These are phyloP conservation scores for Populus deltoides DNA, from an alignment of 345 rosid genomes.

Conservation along the genomic window DNA sequence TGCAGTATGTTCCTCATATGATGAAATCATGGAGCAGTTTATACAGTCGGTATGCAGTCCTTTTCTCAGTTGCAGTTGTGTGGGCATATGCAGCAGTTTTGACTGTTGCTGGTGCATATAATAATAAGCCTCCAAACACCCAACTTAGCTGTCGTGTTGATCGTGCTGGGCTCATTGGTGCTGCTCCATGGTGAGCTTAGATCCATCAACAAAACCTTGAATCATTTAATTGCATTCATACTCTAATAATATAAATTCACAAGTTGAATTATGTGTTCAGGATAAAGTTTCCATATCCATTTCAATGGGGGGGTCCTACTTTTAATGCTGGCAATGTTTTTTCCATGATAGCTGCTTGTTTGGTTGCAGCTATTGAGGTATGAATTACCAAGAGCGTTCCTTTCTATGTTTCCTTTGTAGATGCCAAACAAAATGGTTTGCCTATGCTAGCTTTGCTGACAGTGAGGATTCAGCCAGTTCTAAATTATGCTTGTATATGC, in stretches of 20 bases:
- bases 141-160: slow-evolving; percentile 81
- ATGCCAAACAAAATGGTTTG: neutral
- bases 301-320: slow-evolving; percentile 75
- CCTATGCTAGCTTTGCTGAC: neutral
- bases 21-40: slow-evolving; percentile 41
- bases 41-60: slow-evolving; percentile 56
- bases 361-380: slow-evolving; percentile 78
- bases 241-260: neutral
- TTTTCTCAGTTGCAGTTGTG: slow-evolving; percentile 49
- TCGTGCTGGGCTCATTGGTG: slow-evolving; percentile 77
- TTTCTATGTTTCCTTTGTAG: neutral
- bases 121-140: slow-evolving; percentile 47
- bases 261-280: slow-evolving; percentile 26
- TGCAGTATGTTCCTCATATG: slow-evolving; percentile 65
- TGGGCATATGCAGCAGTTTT: slow-evolving; percentile 83
- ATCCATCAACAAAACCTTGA: neutral
- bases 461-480: neutral
- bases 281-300: slow-evolving; percentile 84
- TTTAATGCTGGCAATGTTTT: slow-evolving; percentile 61
- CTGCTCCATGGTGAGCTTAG: slow-evolving; percentile 70
- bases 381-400: slow-evolving; percentile 1
- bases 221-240: neutral
- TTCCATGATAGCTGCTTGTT: slow-evolving; percentile 72
- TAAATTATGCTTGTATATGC: neutral
- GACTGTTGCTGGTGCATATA: slow-evolving; percentile 76